Conservation (phyloP, 176 grass and related monocot genomes). For the Juncus effusus region DNA sequence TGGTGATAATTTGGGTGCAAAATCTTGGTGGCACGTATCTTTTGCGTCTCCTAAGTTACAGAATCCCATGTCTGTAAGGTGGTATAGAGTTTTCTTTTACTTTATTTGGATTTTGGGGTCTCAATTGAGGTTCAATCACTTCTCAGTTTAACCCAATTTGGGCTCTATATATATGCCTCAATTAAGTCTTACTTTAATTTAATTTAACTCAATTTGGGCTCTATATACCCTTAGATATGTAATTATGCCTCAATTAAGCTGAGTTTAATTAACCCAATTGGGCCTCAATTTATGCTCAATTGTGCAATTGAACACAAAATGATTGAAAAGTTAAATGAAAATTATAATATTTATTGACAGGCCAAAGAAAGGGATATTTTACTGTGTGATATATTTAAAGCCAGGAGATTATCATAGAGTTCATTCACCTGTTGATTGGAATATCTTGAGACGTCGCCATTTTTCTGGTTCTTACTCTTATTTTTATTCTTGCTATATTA, state of each 20-base stretch:
- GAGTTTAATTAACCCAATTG: no score
- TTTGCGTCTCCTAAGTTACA: constrained; percentile 69
- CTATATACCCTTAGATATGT: no score
- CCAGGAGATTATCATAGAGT: constrained; percentile 80
- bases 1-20: constrained; percentile 35
- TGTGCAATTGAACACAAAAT: no score
- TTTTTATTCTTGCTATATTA: constrained; percentile 1
- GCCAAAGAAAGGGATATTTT: constrained; percentile 68
- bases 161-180: no score
- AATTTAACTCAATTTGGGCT: no score
- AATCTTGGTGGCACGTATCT: constrained; percentile 80
- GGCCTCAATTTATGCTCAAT: no score
- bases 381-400: constrained; percentile 87
- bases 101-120: no score
- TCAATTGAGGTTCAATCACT: no score
- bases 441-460: constrained; percentile 60
- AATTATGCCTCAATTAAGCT: no score
- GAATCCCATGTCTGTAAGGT: constrained; percentile 39
- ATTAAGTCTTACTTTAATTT: no score
- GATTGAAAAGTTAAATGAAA: no score
- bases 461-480: constrained; percentile 54
- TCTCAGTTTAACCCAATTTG: no score
- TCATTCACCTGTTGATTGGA: constrained; percentile 75
- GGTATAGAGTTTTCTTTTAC: constrained; percentile 4
- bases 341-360: constrained; percentile 31